Evolutionary conservation across 2,329 filamentous ascomycete species (phyloP).

Genomic region (Phaeophleospora eucalypticola): DNA sequence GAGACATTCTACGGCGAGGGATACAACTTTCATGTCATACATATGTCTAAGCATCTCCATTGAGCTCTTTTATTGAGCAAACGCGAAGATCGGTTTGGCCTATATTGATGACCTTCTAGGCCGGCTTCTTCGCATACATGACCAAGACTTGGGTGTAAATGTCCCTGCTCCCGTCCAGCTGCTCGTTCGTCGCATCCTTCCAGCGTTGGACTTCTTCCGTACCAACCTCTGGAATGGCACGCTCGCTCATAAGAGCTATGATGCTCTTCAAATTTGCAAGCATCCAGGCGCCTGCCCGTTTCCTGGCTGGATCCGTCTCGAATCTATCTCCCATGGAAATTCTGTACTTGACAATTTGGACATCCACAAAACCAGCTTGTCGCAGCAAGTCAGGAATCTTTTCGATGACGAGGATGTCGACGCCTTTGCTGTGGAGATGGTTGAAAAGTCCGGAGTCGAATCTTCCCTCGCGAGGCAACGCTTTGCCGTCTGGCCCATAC

Average conservation of each 20-base stretch:
- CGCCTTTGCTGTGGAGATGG: too few relatives aligned
- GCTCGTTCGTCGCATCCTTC: too few relatives aligned
- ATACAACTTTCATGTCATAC: constrained; percentile 13
- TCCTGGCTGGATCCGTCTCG: background rate
- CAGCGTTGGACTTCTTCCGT: background rate
- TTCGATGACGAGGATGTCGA: background rate
- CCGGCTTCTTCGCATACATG: too few relatives aligned
- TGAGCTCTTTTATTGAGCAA: too few relatives aligned
- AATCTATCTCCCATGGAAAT: background rate
- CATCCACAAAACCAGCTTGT: background rate
- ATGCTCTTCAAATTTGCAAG: too few relatives aligned
- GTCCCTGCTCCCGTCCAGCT: too few relatives aligned
- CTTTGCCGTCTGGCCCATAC: background rate
- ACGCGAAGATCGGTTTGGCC: too few relatives aligned
- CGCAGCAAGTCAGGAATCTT: background rate
- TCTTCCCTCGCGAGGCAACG: background rate
- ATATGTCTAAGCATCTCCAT: constrained; percentile 9
- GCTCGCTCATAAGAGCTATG: too few relatives aligned
- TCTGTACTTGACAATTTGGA: background rate
- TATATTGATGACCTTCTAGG: too few relatives aligned
- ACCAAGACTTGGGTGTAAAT: too few relatives aligned
- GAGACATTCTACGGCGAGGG: constrained; percentile 13
- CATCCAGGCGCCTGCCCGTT: background rate
- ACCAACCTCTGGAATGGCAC: too few relatives aligned
- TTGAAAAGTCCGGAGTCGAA: too few relatives aligned